Base-by-base conservation (phyloP, 2,329 filamentous ascomycete genomes). In the Fusarium praegraminearum region DNA sequence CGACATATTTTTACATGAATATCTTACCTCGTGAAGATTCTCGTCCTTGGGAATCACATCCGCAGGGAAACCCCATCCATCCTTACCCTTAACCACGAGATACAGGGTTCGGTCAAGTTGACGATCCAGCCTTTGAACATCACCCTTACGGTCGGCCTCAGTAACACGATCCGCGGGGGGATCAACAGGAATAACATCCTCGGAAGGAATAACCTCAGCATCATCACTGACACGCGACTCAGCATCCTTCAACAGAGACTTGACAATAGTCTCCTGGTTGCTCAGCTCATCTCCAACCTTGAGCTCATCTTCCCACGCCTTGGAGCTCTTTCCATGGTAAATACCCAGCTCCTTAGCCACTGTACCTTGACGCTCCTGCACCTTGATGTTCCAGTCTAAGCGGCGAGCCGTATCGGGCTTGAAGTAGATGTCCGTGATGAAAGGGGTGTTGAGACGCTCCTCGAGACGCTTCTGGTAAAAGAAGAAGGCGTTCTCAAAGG, bases 391-490 rank as follows among this genome's bases (percentile, higher is more conserved):
- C 93, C 94, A 98, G 82, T 98, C 94, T 52, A 93, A 84, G 71
- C 94, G 92, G 11, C 89, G 86, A 2, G 94, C 91, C 13, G 94
- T 97, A 77, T 93, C 93, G 73, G 90, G 90, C 84, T 97, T 97
- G 87, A 94, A 97, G 86, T 97, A 99, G 83, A 98, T 96, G 78
- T 92, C 92, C 72, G 92, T 89, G 59, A 92, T 92, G 80, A 98
- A 99, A 3, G 94, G 93, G 7, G 96, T 87, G 22, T 91, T 90
- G 54, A 97, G 86, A 44, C 96, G 92, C 85, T 99, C 96, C 80
- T 98, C 97, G 65, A 99, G 87, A 16, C 96, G 93, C 75, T 95
- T 95, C 83, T 99, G 96, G 83, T 99, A 99, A 79, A 99, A 94
- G 85, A 91, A 97, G 83, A 91, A 98, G 69, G 95, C 87, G 77